Percentiles rank a stretch among this genome's conserved stretches.
Evolutionary conservation across 2,329 filamentous ascomycete species (phyloP).

Genomic region (Cordyceps militaris): DNA sequence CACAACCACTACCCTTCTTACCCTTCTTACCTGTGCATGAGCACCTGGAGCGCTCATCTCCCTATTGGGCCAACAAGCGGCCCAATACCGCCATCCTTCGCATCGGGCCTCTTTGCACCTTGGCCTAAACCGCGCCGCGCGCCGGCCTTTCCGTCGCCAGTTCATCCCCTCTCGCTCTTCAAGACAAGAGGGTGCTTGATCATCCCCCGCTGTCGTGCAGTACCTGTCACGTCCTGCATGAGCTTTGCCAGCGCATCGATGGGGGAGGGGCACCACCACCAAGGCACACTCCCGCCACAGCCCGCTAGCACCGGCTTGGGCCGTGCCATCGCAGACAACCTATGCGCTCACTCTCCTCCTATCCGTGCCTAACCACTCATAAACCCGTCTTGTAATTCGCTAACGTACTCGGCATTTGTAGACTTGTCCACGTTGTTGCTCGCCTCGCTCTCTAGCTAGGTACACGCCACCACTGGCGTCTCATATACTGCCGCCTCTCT

Average conservation of each 20-base stretch:
- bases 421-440: neutral
- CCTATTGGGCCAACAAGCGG: constrained; percentile 10
- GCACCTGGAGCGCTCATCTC: neutral
- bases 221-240: constrained; percentile 1
- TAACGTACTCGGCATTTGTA: constrained; percentile 6
- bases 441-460: neutral
- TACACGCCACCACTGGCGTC: constrained; percentile 1
- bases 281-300: neutral
- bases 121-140: neutral
- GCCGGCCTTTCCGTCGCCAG: neutral
- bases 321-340: neutral
- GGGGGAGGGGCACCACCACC: constrained; percentile 8
- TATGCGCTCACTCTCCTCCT: neutral
- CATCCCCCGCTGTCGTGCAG: constrained; percentile 4
- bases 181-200: neutral
- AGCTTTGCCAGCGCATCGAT: constrained; percentile 12
- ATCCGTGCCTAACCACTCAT: constrained; percentile 3
- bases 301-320: neutral
- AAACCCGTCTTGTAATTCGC: constrained; percentile 7
- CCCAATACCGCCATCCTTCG: constrained; percentile 6
- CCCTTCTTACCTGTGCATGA: neutral
- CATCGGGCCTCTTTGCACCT: neutral
- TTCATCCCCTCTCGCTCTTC: neutral
- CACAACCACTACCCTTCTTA: neutral
- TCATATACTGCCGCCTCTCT: constrained; percentile 11